phyloP scores from a whole-genome alignment of 148 eudicot species.

The Rhododendron griersonianum region DNA sequence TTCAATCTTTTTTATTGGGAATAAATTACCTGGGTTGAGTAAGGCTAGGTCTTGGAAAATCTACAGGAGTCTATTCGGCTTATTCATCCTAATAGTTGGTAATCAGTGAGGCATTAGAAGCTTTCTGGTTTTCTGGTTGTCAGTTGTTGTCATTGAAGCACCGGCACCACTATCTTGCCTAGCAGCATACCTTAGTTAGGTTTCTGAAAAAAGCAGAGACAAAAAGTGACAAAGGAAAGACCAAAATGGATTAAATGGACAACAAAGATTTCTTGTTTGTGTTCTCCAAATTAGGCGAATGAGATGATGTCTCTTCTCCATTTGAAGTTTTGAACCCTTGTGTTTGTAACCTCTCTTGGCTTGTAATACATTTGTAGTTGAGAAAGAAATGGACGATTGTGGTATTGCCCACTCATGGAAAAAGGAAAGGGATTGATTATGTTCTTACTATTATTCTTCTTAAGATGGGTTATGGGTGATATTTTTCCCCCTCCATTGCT shows the following conservation, averaged over 20 bases:
- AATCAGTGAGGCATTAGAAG: not conserved
- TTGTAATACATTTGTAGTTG: not conserved
- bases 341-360: constrained; percentile 2
- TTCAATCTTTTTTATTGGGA: not conserved
- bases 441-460: not conserved
- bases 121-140: not conserved
- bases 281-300: not conserved
- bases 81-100: not conserved
- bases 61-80: not conserved
- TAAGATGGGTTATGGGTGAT: not conserved
- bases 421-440: not conserved
- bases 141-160: not conserved
- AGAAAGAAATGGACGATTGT: not conserved
- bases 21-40: not conserved
- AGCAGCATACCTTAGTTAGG: no score
- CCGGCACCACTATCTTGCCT: no score
- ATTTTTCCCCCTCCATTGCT: not conserved
- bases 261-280: not conserved
- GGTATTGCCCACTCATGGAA: not conserved
- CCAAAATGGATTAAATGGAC: no score
- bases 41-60: not conserved
- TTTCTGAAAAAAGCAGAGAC: no score
- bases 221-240: no score
- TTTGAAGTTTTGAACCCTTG: not conserved
- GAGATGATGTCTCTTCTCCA: not conserved